A percentile compares a stretch with the other conserved stretches of the same genome.
Conservation (phyloP, 148 eudicot genomes). For the Cornus kousa region DNA sequence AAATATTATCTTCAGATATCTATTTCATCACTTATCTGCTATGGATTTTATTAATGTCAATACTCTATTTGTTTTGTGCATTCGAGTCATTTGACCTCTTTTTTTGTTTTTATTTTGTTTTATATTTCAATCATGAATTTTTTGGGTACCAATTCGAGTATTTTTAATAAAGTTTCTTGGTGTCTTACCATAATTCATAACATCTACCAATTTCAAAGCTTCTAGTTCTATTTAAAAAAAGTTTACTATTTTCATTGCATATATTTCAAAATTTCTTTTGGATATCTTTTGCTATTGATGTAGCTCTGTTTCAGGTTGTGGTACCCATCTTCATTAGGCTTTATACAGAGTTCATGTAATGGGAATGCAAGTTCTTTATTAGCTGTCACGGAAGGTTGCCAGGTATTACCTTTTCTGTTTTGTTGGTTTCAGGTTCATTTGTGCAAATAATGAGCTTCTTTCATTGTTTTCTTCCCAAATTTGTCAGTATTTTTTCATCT, state of each 20-base stretch:
- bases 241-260: background rate
- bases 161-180: background rate
- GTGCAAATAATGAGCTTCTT: background rate
- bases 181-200: background rate
- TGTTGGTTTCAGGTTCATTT: background rate
- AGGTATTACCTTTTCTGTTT: slow-evolving; percentile 31
- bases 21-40: background rate
- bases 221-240: background rate
- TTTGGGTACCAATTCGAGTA: background rate
- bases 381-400: slow-evolving; percentile 69
- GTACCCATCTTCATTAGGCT: slow-evolving; percentile 61
- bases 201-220: background rate
- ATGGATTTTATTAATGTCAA: no score
- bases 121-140: background rate
- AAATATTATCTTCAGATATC: no score
- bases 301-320: slow-evolving; percentile 47
- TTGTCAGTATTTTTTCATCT: background rate
- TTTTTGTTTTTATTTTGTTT: no score
- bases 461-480: background rate
- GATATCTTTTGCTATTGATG: background rate
- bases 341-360: slow-evolving; percentile 31
- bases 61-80: background rate
- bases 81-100: background rate
- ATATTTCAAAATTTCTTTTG: background rate
- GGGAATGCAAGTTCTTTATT: slow-evolving; percentile 50